Evolutionary conservation across 2,329 filamentous ascomycete genomes (phyloP).

Genomic region (Colletotrichum chrysophilum): DNA sequence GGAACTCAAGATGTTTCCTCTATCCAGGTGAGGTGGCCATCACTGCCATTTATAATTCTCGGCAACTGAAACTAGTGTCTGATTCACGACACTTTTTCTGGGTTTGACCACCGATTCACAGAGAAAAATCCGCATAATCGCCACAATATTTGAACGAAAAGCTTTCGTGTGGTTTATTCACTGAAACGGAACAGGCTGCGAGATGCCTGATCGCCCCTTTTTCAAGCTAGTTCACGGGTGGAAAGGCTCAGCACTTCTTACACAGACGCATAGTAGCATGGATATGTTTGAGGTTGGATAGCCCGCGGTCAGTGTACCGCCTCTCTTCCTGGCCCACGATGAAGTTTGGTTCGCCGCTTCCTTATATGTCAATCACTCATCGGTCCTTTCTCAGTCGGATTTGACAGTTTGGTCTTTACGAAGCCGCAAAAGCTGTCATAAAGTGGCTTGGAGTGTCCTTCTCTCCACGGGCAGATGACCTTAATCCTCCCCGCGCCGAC

Average conservation of each 20-base stretch:
- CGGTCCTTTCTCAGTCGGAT: not conserved
- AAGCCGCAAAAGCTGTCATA: slow-evolving; percentile 92
- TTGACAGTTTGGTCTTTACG: slow-evolving; percentile 51
- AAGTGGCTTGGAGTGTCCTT: slow-evolving; percentile 73
- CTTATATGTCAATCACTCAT: not conserved
- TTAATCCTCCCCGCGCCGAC: slow-evolving; percentile 44
- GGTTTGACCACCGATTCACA: not conserved
- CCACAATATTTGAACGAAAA: not conserved
- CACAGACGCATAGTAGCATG: not conserved
- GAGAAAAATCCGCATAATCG: not conserved
- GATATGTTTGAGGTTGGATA: not conserved
- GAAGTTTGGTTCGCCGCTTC: not conserved
- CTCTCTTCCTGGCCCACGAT: not conserved
- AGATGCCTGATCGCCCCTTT: not conserved
- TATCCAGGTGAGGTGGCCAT: not conserved
- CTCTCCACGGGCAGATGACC: slow-evolving; percentile 71
- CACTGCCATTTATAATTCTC: not conserved
- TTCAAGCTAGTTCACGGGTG: not conserved
- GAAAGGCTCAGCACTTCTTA: not conserved
- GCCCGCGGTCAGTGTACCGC: not conserved
- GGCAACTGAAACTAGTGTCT: not conserved
- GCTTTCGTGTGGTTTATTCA: not conserved
- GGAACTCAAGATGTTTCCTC: not conserved
- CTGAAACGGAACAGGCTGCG: not conserved
- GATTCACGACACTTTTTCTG: not conserved